Conservation (phyloP, 805 yeast genomes). For the Pichia scutulata region DNA sequence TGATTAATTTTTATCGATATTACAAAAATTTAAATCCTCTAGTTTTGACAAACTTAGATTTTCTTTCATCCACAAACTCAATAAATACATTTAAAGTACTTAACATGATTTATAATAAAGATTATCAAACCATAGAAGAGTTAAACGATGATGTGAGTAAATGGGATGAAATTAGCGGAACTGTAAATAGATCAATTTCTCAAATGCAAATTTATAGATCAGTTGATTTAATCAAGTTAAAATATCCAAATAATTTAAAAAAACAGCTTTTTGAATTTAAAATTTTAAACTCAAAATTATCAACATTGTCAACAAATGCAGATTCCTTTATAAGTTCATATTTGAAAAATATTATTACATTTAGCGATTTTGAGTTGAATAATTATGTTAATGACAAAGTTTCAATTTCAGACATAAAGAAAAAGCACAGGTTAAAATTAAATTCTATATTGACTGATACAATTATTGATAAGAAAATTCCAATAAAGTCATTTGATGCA, state of each 20-base stretch:
- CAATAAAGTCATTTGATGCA: background rate
- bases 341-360: background rate
- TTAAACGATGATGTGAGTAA: slow-evolving; percentile 1
- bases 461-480: background rate
- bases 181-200: slow-evolving; percentile 1
- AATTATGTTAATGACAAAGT: background rate
- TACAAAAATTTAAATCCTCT: slow-evolving; percentile 6
- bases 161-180: background rate
- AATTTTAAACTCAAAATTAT: background rate
- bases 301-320: background rate
- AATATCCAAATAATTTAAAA: background rate
- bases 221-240: slow-evolving; percentile 4
- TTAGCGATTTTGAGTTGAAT: background rate
- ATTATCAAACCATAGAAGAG: background rate
- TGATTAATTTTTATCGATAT: slow-evolving; percentile 6
- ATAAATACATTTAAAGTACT: slow-evolving; percentile 4
- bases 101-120: slow-evolving; percentile 3
- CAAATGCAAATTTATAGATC: slow-evolving; percentile 1
- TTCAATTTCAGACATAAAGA: background rate
- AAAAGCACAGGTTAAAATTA: background rate
- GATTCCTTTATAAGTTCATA: background rate
- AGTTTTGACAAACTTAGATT: slow-evolving; percentile 11
- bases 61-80: background rate
- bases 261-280: background rate
- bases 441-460: background rate